Evolutionary conservation across 352 stramenopile species (phyloP), one percentile per base, ranked within the genome.

Genomic region (Pythium phragmiticola): DNA sequence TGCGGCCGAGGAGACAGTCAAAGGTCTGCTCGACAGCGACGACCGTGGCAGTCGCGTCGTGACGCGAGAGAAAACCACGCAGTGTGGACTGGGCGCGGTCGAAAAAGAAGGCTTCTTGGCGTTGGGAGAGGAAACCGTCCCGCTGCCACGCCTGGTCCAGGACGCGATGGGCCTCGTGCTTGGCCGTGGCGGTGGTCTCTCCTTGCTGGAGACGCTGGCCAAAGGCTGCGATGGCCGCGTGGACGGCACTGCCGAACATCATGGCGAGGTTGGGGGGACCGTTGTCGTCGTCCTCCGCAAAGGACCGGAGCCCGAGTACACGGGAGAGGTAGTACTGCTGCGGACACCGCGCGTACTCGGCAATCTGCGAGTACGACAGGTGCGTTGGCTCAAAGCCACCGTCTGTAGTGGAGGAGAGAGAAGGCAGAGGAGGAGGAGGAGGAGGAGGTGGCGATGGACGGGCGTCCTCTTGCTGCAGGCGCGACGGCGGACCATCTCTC

Each of bases 341-440:
- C 8, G 86, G 86, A 66, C 86, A 95, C 16, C 86, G 81, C 17
- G 82, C 65, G 50, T 92, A 95, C 69, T 93, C 82, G 23, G 78
- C 75, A 42, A 95, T 88, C 49, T 95, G 86, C 12, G 86, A 86
- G 52, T 89, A 95, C 36, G 86, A 95, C 52, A 95, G 64, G 52
- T 95, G 84, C 0, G 68, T 34, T 11, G 83, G 80, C 17, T 88
- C 54, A 54, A 81, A 90, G 37, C 37, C 14, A 16, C 14, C 2
- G 37, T 30, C 2, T 30, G 26, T 30, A 30, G 37, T 3, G 37
- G 37, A 4, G 37, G 37, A 42, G 9, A 42, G 37, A 42, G 37
- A 6, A 42, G 37, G 37, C 9, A 6, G 37, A 42, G 37, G 37
- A 42, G 6, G 37, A 42, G 2, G 37, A 9, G 3, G 37, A 42